Base-by-base conservation (phyloP, 1,284 basidiomycete genomes). In the Sporisorium sorghi region DNA sequence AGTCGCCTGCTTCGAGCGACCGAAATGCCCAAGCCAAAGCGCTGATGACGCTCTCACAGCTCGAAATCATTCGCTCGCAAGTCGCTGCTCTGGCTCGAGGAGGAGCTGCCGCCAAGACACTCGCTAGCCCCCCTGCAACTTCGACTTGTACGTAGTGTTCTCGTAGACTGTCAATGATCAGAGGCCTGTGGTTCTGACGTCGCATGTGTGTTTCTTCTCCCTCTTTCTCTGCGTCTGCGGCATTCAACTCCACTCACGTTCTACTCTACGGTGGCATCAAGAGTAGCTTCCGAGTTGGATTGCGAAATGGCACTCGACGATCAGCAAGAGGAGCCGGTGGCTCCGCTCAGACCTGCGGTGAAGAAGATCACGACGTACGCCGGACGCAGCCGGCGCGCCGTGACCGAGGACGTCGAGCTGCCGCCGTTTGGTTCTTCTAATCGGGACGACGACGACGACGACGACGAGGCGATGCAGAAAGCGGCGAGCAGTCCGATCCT, bases 1-100 rank as follows among this genome's bases (percentile, higher is more conserved):
- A 42, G 30, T 9, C 23, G 14, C 50, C 73, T n/a, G 28, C 40
- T 6, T 48, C 54, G 3, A 63, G 63, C 64, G 68, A 72, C 55
- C 63, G 55, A 7, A 54, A 55, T 23, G 59, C 58, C 14, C 42
- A 62, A 28, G 56, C 64, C 42, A 76, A 72, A 42, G 53, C 59
- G 15, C 60, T 62, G 12, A 61, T 58, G 2, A 60, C 68, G 17
- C 58, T 64, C 7, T 74, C 75, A 33, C 78, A 77, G 57, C 77
- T 77, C 33, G 69, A 76, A 23, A 73, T 80, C 51, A 76, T 78
- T 50, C 64, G 69, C 21, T 76, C 73, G 12, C 76, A 80, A 53
- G 65, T 80, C 12, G 64, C 65, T 21, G 58, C 52, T 12, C 44
- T 68, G 23, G 59, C 57, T 28, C 49, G 46, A 51, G 57, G 51